A percentile compares a stretch with the other conserved stretches of the same genome.
Conservation (phyloP, 257 asterid species). For the Mitragyna speciosa region DNA sequence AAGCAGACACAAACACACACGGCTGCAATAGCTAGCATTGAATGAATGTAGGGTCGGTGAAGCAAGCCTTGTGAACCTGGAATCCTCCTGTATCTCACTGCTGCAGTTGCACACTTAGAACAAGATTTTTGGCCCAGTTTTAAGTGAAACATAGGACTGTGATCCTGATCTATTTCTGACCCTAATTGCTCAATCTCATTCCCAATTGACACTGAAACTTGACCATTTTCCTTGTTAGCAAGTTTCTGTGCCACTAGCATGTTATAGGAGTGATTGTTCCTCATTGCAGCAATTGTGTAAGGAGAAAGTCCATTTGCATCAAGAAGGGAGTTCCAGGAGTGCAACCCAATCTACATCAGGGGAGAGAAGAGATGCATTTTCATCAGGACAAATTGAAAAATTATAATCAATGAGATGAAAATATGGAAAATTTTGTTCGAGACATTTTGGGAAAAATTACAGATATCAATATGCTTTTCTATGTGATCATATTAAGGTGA, state of each 20-base stretch:
- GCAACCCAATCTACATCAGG: constrained; percentile 59
- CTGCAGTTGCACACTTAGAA: constrained; percentile 58
- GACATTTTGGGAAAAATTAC: background rate
- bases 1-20: constrained; percentile 84
- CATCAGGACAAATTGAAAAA: background rate
- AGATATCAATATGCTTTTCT: background rate
- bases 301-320: constrained; percentile 83
- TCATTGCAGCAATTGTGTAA: constrained; percentile 62
- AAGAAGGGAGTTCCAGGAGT: constrained; percentile 62
- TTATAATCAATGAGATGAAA: background rate
- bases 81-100: constrained; percentile 35
- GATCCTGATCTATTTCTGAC: constrained; percentile 24
- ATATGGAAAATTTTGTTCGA: background rate
- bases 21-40: constrained; percentile 80
- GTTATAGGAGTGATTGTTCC: constrained; percentile 68
- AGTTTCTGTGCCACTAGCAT: constrained; percentile 62
- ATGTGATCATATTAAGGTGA: background rate
- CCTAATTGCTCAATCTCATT: constrained; percentile 35
- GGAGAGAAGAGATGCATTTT: constrained; percentile 1
- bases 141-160: constrained; percentile 5
- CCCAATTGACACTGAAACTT: constrained; percentile 49
- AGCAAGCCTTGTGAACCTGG: constrained; percentile 58
- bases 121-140: constrained; percentile 46
- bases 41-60: constrained; percentile 69
- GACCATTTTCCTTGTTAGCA: constrained; percentile 38